phyloP scores from a whole-genome alignment of 2,329 filamentous ascomycete genomes.

The Neospermospora avenae region DNA sequence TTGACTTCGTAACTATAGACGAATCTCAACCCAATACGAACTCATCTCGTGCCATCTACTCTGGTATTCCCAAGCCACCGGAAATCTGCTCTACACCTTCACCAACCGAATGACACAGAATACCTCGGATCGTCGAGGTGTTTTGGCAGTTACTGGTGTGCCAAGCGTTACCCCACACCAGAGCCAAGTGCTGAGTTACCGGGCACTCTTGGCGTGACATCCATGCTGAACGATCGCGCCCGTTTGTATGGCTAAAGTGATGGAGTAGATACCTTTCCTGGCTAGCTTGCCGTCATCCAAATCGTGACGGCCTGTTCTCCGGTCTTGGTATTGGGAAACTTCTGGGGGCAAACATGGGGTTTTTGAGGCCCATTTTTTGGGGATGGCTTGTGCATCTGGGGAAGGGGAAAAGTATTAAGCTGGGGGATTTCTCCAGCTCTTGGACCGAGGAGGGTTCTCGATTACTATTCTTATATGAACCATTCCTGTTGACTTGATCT shows the following conservation, averaged over 20 bases:
- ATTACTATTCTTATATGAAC: background rate
- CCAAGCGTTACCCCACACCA: background rate
- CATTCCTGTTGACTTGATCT: background rate
- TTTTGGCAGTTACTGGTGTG: background rate
- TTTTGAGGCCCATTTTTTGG: background rate
- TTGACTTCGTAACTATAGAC: too few species aligned
- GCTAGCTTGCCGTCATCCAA: background rate
- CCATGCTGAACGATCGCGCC: too few species aligned
- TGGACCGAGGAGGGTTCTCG: background rate
- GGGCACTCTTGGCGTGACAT: background rate
- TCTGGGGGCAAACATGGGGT: background rate
- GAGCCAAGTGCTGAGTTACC: background rate
- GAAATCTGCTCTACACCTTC: background rate
- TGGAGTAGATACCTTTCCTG: background rate
- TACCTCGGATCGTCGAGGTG: constrained; percentile 1
- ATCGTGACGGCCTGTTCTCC: background rate
- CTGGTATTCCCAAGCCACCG: background rate
- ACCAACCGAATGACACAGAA: background rate
- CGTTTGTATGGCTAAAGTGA: background rate
- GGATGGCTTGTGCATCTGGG: background rate
- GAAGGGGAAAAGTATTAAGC: background rate
- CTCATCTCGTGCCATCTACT: background rate
- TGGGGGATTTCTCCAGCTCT: background rate
- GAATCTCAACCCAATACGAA: background rate
- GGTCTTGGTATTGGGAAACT: background rate